These are phyloP conservation scores for Termitomyces sp. DNA, from an alignment of 768 basidiomycete species.

Conservation along the genomic window DNA sequence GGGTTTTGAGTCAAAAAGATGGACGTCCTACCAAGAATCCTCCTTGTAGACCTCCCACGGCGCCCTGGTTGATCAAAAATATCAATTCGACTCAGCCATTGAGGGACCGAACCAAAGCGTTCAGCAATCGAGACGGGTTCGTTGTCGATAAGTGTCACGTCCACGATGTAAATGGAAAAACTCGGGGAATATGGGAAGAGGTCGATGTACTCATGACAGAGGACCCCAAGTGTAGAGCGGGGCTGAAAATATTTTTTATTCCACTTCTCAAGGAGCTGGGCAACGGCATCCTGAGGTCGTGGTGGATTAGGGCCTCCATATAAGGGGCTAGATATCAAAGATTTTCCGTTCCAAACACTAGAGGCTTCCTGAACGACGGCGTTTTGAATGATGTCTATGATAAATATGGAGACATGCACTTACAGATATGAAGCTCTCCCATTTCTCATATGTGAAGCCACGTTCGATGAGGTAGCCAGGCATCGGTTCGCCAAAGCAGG, in stretches of 20 bases:
- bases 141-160: constrained; percentile 8
- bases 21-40: constrained; percentile 9
- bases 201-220: constrained; percentile 17
- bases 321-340: neutral
- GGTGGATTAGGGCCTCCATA: neutral
- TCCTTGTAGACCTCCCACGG: constrained; percentile 1
- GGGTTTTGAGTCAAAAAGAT: constrained; percentile 8
- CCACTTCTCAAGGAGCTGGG: constrained; percentile 14
- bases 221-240: constrained; percentile 10
- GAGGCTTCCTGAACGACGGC: constrained; percentile 13
- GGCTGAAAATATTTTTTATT: constrained; percentile 14
- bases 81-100: constrained; percentile 17
- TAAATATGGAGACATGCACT: neutral
- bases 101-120: constrained; percentile 18
- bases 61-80: constrained; percentile 14
- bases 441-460: constrained; percentile 11
- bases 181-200: constrained; percentile 17
- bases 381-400: neutral
- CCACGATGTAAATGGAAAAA: constrained; percentile 21
- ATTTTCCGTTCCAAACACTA: constrained; percentile 12
- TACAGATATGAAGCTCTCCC: constrained; percentile 17
- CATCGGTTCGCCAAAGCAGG: constrained; percentile 4
- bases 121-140: constrained; percentile 9
- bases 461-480: constrained; percentile 10
- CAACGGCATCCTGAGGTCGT: constrained; percentile 20